Evolutionary conservation across 495 filamentous ascomycete species (phyloP).

Genomic region (Bacidia rubella): DNA sequence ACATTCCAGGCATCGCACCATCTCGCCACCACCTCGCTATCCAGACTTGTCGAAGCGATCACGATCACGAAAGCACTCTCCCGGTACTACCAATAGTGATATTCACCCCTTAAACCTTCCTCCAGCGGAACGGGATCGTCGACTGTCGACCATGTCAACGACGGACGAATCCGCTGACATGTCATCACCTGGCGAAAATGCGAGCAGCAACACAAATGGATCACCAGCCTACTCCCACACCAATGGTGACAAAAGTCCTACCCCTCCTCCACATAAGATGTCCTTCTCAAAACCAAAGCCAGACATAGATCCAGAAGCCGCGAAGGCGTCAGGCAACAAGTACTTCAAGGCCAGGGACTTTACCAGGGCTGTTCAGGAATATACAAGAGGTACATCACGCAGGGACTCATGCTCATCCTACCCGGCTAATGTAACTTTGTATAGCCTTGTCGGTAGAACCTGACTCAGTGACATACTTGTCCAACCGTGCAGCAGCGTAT

Average conservation of each 20-base stretch:
- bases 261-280: slow-evolving; percentile 66
- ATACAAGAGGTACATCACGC: slow-evolving; percentile 85
- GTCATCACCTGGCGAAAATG: slow-evolving; percentile 27
- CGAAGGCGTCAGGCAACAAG: slow-evolving; percentile 87
- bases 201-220: slow-evolving; percentile 16
- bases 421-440: slow-evolving; percentile 1
- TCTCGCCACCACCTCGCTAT: not conserved
- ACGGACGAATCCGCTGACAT: slow-evolving; percentile 42
- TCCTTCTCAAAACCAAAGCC: slow-evolving; percentile 35
- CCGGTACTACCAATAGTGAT: slow-evolving; percentile 30
- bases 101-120: slow-evolving; percentile 77
- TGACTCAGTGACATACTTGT: slow-evolving; percentile 74
- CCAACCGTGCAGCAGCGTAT: slow-evolving; percentile 87
- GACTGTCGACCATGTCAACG: slow-evolving; percentile 57
- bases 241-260: slow-evolving; percentile 43
- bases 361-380: slow-evolving; percentile 71
- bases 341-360: slow-evolving; percentile 91
- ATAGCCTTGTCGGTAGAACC: slow-evolving; percentile 71
- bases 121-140: slow-evolving; percentile 65
- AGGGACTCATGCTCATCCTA: not conserved
- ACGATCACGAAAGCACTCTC: slow-evolving; percentile 20
- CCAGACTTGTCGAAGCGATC: slow-evolving; percentile 24
- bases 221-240: slow-evolving; percentile 41
- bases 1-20: slow-evolving; percentile 12
- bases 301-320: slow-evolving; percentile 64